These are phyloP conservation scores for Hypoxylon fragiforme DNA, from an alignment of 495 filamentous ascomycete species.

Conservation along the genomic window DNA sequence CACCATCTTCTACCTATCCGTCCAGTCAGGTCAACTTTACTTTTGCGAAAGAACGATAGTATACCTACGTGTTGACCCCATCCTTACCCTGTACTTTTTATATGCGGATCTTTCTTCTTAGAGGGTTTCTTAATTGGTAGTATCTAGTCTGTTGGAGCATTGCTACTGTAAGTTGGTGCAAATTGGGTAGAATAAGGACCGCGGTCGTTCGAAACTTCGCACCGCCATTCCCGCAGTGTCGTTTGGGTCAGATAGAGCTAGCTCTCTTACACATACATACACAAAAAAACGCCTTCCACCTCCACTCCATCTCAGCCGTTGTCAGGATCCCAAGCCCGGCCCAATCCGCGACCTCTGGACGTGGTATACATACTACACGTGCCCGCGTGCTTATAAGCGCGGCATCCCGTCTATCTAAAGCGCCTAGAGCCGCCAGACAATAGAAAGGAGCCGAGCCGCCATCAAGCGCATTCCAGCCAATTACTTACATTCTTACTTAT, in stretches of 20 bases:
- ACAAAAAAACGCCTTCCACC: too few species aligned
- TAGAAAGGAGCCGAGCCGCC: constrained; percentile 19
- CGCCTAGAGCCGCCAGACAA: constrained; percentile 17
- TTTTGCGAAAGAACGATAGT: constrained; percentile 20
- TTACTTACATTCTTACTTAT: constrained; percentile 9
- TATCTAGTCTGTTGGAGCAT: constrained; percentile 9
- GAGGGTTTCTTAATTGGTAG: constrained; percentile 11
- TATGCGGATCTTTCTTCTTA: constrained; percentile 7
- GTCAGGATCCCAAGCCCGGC: too few species aligned
- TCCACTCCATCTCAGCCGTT: too few species aligned
- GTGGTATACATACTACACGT: constrained; percentile 26
- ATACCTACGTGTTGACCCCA: constrained; percentile 12
- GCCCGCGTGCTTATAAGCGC: constrained; percentile 28
- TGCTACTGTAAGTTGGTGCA: constrained; percentile 10
- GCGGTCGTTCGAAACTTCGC: constrained; percentile 6
- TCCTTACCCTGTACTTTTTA: constrained; percentile 3
- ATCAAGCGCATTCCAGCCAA: constrained; percentile 24
- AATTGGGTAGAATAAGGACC: constrained; percentile 9
- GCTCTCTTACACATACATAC: constrained; percentile 2
- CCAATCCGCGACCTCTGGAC: constrained; percentile 23
- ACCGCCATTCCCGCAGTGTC: constrained; percentile 13
- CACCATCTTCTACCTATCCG: constrained; percentile 17
- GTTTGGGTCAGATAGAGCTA: constrained; percentile 2
- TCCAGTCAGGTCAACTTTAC: constrained; percentile 25
- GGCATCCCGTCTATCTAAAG: constrained; percentile 4